phyloP scores from a whole-genome alignment of 768 basidiomycete genomes.

The Naganishia vishniacii region DNA sequence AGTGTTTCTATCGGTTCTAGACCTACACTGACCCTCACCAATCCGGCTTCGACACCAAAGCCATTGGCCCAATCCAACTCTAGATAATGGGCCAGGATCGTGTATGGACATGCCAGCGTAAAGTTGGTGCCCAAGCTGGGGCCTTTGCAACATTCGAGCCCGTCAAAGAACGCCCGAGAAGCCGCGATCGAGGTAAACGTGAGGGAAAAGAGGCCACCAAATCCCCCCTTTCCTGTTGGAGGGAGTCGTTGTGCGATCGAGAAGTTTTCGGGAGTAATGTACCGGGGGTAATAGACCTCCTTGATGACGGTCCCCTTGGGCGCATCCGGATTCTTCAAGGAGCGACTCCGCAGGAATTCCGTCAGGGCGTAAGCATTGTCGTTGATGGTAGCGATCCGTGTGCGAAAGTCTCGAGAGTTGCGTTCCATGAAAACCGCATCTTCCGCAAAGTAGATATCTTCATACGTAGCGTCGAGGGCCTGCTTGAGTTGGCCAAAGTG shows the following conservation, averaged over 20 bases:
- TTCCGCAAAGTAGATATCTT: slow-evolving; percentile 81
- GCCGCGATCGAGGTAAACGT: slow-evolving; percentile 68
- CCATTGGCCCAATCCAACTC: slow-evolving; percentile 87
- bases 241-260: slow-evolving; percentile 58
- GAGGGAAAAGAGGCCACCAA: slow-evolving; percentile 79
- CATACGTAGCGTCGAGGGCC: slow-evolving; percentile 59
- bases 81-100: slow-evolving; percentile 79
- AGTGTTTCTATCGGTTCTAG: slow-evolving; percentile 66
- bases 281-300: slow-evolving; percentile 86
- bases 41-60: slow-evolving; percentile 74
- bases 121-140: slow-evolving; percentile 84
- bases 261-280: slow-evolving; percentile 66
- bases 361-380: slow-evolving; percentile 75
- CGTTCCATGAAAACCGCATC: slow-evolving; percentile 97
- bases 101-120: slow-evolving; percentile 88
- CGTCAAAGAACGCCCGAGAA: slow-evolving; percentile 76
- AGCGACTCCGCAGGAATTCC: slow-evolving; percentile 65
- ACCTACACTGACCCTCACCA: slow-evolving; percentile 88
- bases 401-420: slow-evolving; percentile 86
- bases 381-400: slow-evolving; percentile 71
- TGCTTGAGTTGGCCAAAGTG: slow-evolving; percentile 65
- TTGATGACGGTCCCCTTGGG: slow-evolving; percentile 57
- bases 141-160: slow-evolving; percentile 76
- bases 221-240: slow-evolving; percentile 56
- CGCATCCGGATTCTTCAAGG: slow-evolving; percentile 29